These are phyloP conservation scores for Neurospora sp. DNA, from an alignment of 495 filamentous ascomycete species.

Conservation along the genomic window DNA sequence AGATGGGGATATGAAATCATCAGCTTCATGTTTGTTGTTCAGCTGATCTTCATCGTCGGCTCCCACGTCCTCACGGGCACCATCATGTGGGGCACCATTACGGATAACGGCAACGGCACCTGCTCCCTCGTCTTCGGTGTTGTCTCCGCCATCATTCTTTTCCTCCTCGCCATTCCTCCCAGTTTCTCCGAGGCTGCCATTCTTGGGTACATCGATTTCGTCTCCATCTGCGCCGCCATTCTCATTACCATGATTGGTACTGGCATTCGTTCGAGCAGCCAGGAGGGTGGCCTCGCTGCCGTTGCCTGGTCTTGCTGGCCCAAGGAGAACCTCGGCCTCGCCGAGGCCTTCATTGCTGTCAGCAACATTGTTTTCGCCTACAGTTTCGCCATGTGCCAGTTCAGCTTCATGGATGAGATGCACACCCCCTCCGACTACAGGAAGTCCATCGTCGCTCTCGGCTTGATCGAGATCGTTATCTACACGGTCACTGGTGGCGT, in stretches of 20 bases:
- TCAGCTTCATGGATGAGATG: slow-evolving; percentile 72
- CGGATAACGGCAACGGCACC: slow-evolving; percentile 48
- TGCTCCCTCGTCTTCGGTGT: slow-evolving; percentile 62
- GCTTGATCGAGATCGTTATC: slow-evolving; percentile 53
- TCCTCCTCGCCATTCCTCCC: slow-evolving; percentile 51
- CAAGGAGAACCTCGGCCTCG: slow-evolving; percentile 26
- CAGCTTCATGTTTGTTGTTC: slow-evolving; percentile 51
- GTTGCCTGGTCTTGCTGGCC: slow-evolving; percentile 36
- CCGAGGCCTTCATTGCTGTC: slow-evolving; percentile 50
- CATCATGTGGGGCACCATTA: slow-evolving; percentile 59
- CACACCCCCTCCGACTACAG: slow-evolving; percentile 54
- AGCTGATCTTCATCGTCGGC: slow-evolving; percentile 67
- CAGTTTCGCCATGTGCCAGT: slow-evolving; percentile 60
- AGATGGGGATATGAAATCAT: slow-evolving; percentile 53
- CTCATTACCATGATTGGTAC: slow-evolving; percentile 60
- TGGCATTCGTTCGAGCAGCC: slow-evolving; percentile 37
- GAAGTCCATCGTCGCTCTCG: slow-evolving; percentile 57
- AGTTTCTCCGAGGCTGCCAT: slow-evolving; percentile 49
- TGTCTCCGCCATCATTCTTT: slow-evolving; percentile 52
- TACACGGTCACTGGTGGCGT: slow-evolving; percentile 59
- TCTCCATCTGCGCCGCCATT: slow-evolving; percentile 55
- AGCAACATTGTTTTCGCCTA: slow-evolving; percentile 70
- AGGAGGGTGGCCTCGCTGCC: slow-evolving; percentile 20
- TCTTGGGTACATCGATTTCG: slow-evolving; percentile 48
- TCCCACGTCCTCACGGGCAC: slow-evolving; percentile 66